These are phyloP conservation scores for Coniosporium tulheliwenetii DNA, from an alignment of 2,329 filamentous ascomycete genomes.

Conservation along the genomic window DNA sequence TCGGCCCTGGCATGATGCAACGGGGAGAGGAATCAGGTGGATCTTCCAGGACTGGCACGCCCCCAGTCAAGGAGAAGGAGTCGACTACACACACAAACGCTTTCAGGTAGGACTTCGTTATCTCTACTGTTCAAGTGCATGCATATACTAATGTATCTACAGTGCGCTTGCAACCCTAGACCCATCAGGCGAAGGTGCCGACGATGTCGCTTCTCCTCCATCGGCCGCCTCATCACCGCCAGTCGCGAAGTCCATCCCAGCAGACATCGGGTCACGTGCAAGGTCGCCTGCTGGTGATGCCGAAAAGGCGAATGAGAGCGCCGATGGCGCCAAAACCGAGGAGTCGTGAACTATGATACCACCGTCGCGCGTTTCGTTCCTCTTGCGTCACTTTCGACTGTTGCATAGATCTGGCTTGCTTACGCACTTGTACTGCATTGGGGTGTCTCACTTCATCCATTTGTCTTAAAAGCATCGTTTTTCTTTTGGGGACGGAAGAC, in stretches of 20 bases:
- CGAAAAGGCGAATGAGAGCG: slow-evolving; percentile 7
- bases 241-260: slow-evolving; percentile 35
- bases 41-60: slow-evolving; percentile 81
- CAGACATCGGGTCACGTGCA: slow-evolving; percentile 3
- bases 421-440: too few relatives aligned
- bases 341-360: slow-evolving; percentile 9
- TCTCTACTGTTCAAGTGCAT: slow-evolving; percentile 7
- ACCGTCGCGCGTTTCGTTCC: slow-evolving; percentile 2
- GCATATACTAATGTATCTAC: slow-evolving; percentile 11
- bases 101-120: slow-evolving; percentile 60
- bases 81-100: slow-evolving; percentile 63
- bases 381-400: too few relatives aligned
- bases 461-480: too few relatives aligned
- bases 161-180: slow-evolving; percentile 39
- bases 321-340: not conserved
- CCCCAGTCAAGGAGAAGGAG: slow-evolving; percentile 52
- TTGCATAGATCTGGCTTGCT: too few relatives aligned
- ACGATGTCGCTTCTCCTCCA: slow-evolving; percentile 46
- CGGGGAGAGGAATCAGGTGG: slow-evolving; percentile 71
- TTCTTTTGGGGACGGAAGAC: too few relatives aligned
- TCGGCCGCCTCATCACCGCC: slow-evolving; percentile 52
- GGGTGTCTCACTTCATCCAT: too few relatives aligned
- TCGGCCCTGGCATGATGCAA: slow-evolving; percentile 60
- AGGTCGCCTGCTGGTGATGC: slow-evolving; percentile 11
- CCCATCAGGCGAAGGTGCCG: slow-evolving; percentile 39